Evolutionary conservation across 2,329 filamentous ascomycete genomes (phyloP).

Genomic region (Aspergillus sp.): DNA sequence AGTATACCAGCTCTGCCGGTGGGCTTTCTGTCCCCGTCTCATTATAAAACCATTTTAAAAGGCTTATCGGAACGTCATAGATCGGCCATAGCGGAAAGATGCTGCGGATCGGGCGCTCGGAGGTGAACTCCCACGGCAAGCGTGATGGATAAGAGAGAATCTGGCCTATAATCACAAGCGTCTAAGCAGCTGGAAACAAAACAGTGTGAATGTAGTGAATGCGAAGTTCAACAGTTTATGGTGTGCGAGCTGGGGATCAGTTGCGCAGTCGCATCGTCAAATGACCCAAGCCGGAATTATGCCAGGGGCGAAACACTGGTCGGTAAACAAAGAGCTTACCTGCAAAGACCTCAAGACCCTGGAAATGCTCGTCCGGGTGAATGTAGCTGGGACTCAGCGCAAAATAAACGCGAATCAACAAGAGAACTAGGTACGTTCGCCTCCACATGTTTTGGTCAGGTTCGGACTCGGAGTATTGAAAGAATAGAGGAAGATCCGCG

Average conservation of each 20-base stretch:
- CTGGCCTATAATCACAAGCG: conserved; percentile 61
- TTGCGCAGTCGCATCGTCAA: conserved; percentile 7
- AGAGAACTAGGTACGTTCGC: conserved; percentile 79
- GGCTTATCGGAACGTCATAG: conserved; percentile 90
- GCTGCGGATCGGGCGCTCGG: conserved; percentile 83
- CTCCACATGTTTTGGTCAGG: conserved; percentile 70
- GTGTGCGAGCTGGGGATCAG: neutral
- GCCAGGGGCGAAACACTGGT: neutral
- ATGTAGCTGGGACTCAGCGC: conserved; percentile 93
- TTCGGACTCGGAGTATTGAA: conserved; percentile 17
- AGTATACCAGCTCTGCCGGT: conserved; percentile 84
- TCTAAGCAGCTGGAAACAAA: conserved; percentile 2
- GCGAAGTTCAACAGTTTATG: neutral
- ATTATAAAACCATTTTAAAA: conserved; percentile 89
- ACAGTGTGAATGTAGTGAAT: neutral
- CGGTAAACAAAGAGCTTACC: conserved; percentile 60
- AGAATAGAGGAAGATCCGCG: conserved; percentile 4
- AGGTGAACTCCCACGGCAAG: conserved; percentile 94
- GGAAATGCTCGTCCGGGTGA: conserved; percentile 98
- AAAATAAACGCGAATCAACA: conserved; percentile 88
- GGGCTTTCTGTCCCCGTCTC: conserved; percentile 73
- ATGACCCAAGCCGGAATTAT: neutral
- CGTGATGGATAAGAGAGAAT: conserved; percentile 90
- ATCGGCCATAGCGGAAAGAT: conserved; percentile 95
- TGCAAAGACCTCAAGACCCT: conserved; percentile 94